phyloP scores from a whole-genome alignment of 2,329 filamentous ascomycete species.

The Sarocladiaceae sp. region DNA sequence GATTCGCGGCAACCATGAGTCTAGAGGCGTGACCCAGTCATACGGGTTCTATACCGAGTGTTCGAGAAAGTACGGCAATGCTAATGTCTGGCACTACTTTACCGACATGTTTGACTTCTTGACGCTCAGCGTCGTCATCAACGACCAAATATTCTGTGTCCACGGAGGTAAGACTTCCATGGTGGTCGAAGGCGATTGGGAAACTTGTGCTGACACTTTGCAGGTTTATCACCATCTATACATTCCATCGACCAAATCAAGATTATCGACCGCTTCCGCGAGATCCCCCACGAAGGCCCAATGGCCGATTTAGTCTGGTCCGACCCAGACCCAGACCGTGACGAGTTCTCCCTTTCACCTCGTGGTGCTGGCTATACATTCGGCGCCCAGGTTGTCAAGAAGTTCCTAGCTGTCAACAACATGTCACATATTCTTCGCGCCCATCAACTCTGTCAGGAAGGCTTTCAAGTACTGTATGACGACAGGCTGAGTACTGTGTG shows the following conservation, averaged over 20 bases:
- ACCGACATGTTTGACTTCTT: conserved; percentile 99
- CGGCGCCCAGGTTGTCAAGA: conserved; percentile 94
- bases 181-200: conserved; percentile 10
- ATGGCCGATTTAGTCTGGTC: conserved; percentile 99
- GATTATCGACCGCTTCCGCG: conserved; percentile 97
- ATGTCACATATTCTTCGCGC: conserved; percentile 97
- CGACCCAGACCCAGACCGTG: conserved; percentile 92
- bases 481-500: conserved; percentile 93
- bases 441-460: conserved; percentile 98
- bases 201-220: neutral
- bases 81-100: conserved; percentile 99
- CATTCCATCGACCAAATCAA: conserved; percentile 99
- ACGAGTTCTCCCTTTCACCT: conserved; percentile 93
- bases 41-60: conserved; percentile 99
- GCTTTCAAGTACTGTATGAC: conserved; percentile 94
- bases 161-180: conserved; percentile 63
- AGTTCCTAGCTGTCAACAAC: conserved; percentile 93
- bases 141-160: conserved; percentile 98
- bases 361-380: conserved; percentile 96
- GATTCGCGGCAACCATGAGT: conserved; percentile 97
- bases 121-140: conserved; percentile 94
- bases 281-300: conserved; percentile 96
- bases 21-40: conserved; percentile 93
- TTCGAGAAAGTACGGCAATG: conserved; percentile 95
- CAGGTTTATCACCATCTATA: conserved; percentile 80